A percentile compares a stretch with the other conserved stretches of the same genome.
Conservation (phyloP, 164 flowering plant species). For the Nymphaea colorata region DNA sequence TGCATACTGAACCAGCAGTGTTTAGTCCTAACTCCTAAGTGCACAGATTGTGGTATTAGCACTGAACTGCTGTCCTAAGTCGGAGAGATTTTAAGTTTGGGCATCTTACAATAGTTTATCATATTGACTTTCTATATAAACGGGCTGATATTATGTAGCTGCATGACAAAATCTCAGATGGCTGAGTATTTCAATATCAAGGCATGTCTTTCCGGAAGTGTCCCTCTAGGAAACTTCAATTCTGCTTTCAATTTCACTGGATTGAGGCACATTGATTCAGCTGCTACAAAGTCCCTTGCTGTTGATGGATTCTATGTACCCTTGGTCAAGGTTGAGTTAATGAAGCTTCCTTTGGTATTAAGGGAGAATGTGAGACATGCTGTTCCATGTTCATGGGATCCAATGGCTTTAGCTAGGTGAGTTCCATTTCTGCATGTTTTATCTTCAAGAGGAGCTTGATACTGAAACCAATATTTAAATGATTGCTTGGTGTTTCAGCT, state of each 20-base stretch:
- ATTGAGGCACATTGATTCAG: constrained; percentile 46
- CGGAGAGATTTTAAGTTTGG: background rate
- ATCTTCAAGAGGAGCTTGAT: background rate
- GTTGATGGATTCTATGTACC: constrained; percentile 59
- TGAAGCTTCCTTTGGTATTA: constrained; percentile 27
- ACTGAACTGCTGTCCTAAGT: background rate
- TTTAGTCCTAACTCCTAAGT: background rate
- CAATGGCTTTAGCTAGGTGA: constrained; percentile 65
- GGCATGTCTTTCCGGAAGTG: constrained; percentile 36
- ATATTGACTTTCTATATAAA: background rate
- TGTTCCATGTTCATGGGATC: constrained; percentile 66
- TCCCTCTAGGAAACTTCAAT: constrained; percentile 68
- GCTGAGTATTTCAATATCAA: constrained; percentile 55
- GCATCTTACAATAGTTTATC: background rate
- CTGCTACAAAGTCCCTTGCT: constrained; percentile 51
- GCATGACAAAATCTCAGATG: constrained; percentile 35
- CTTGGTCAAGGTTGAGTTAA: constrained; percentile 49
- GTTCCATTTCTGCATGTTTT: background rate
- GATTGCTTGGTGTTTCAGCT: constrained; percentile 31
- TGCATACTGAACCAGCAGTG: background rate
- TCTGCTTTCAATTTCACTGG: constrained; percentile 66
- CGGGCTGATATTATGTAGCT: too few relatives aligned
- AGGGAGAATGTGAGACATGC: constrained; percentile 49
- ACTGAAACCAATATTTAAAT: background rate
- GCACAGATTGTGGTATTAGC: background rate